phyloP scores from a whole-genome alignment of 768 basidiomycete genomes.

The Cystofilobasidium macerans region DNA sequence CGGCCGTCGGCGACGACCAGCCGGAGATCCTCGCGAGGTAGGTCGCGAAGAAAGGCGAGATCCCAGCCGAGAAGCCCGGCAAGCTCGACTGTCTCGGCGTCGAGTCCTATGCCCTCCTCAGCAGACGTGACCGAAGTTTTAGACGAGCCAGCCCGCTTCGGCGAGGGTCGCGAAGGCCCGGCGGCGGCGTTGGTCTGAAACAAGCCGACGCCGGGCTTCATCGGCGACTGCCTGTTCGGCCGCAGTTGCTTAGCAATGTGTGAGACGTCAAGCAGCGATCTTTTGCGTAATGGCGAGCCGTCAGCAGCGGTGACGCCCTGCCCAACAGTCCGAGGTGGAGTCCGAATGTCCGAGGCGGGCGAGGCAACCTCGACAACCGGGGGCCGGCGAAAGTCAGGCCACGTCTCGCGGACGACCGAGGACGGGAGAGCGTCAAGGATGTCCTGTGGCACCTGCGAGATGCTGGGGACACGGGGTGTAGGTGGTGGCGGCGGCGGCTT shows the following conservation, averaged over 20 bases:
- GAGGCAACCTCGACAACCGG: background rate
- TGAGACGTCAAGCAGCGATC: background rate
- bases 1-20: slow-evolving; percentile 2
- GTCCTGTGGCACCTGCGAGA: slow-evolving; percentile 18
- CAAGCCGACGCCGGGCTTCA: slow-evolving; percentile 1
- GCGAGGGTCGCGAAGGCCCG: background rate
- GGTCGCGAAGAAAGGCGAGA: background rate
- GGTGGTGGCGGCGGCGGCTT: too few relatives aligned
- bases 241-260: slow-evolving; percentile 10
- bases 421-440: slow-evolving; percentile 9
- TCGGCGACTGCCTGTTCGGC: slow-evolving; percentile 2
- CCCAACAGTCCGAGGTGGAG: background rate
- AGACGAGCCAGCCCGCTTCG: background rate
- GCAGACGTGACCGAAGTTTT: background rate
- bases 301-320: slow-evolving; percentile 1
- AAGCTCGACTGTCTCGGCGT: slow-evolving; percentile 8
- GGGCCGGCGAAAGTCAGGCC: slow-evolving; percentile 9
- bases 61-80: slow-evolving; percentile 10
- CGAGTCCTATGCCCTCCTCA: background rate
- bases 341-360: background rate
- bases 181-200: background rate
- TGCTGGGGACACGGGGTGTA: background rate
- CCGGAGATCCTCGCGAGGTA: background rate
- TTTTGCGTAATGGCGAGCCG: background rate
- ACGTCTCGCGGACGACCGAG: slow-evolving; percentile 13